These are phyloP conservation scores for Pezizomycotina sp. DNA, from an alignment of 2,329 filamentous ascomycete genomes.

Conservation along the genomic window DNA sequence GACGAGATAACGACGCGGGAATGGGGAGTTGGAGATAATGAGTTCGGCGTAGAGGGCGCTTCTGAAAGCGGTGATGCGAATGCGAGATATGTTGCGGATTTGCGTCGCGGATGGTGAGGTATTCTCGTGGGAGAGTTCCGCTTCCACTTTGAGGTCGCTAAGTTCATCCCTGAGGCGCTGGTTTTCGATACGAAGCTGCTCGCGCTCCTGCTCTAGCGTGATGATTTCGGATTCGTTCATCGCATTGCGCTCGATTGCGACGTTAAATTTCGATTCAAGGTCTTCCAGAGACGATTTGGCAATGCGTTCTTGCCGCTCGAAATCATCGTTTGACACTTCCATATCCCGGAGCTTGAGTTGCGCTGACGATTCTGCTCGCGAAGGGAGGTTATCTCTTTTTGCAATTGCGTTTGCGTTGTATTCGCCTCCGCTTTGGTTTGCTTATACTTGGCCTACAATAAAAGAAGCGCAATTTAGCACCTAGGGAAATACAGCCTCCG, in stretches of 20 bases:
- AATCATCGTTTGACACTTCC: constrained; percentile 96
- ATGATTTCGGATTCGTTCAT: constrained; percentile 93
- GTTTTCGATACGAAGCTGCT: constrained; percentile 71
- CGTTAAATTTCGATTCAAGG: constrained; percentile 90
- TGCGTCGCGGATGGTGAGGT: constrained; percentile 31
- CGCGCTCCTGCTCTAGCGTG: constrained; percentile 78
- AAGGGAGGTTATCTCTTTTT: constrained; percentile 89
- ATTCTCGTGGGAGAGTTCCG: constrained; percentile 88
- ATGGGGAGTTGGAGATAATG: constrained; percentile 73
- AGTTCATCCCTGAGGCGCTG: constrained; percentile 83
- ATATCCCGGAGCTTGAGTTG: constrained; percentile 79
- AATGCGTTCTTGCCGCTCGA: constrained; percentile 87
- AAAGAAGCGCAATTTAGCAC: not conserved
- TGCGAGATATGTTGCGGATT: constrained; percentile 22
- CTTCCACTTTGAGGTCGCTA: constrained; percentile 83
- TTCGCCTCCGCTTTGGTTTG: constrained; percentile 82
- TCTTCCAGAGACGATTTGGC: constrained; percentile 93
- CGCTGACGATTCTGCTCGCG: constrained; percentile 66
- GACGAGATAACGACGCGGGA: constrained; percentile 37
- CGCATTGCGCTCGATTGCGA: constrained; percentile 77
- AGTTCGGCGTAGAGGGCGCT: constrained; percentile 59
- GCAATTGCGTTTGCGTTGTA: constrained; percentile 63
- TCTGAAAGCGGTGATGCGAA: constrained; percentile 58
- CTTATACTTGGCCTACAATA: constrained; percentile 69
- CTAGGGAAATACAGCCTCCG: not conserved